phyloP scores from a whole-genome alignment of 75 land plant species.

The Pinus albicaulis region DNA sequence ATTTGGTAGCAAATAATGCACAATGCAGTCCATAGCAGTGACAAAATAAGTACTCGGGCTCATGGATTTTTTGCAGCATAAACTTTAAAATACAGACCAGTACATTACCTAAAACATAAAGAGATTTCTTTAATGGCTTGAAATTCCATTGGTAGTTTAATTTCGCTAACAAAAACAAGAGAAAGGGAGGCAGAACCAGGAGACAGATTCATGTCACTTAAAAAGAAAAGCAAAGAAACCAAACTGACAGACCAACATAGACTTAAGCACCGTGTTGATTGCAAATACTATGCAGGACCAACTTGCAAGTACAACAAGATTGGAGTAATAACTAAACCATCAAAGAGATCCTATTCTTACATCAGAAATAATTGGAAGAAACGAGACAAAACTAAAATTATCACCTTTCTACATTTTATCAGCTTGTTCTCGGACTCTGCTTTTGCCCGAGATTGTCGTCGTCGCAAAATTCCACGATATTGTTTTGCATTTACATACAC shows the following conservation, averaged over 20 bases:
- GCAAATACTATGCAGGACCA: not conserved
- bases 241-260: not conserved
- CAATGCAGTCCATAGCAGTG: too few relatives aligned
- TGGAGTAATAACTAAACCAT: not conserved
- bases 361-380: not conserved
- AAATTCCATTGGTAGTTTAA: too few relatives aligned
- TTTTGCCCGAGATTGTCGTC: slow-evolving; percentile 68
- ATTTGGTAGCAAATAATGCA: too few relatives aligned
- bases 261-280: not conserved
- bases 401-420: slow-evolving; percentile 53
- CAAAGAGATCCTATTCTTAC: not conserved
- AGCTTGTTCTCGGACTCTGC: slow-evolving; percentile 56
- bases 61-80: too few relatives aligned
- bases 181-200: not conserved
- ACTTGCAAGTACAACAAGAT: not conserved
- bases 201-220: not conserved
- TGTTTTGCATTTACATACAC: slow-evolving; percentile 83
- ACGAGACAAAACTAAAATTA: not conserved
- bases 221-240: not conserved
- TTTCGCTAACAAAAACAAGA: not conserved
- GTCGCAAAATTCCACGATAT: slow-evolving; percentile 67
- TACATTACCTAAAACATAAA: too few relatives aligned
- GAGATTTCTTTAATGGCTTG: too few relatives aligned
- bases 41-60: too few relatives aligned
- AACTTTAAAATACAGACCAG: too few relatives aligned